Percentiles rank a stretch among this genome's conserved stretches.
These are phyloP conservation scores for Pterocarpus macrocarpus DNA, from an alignment of 306 rosid genomes.

Conservation along the genomic window DNA sequence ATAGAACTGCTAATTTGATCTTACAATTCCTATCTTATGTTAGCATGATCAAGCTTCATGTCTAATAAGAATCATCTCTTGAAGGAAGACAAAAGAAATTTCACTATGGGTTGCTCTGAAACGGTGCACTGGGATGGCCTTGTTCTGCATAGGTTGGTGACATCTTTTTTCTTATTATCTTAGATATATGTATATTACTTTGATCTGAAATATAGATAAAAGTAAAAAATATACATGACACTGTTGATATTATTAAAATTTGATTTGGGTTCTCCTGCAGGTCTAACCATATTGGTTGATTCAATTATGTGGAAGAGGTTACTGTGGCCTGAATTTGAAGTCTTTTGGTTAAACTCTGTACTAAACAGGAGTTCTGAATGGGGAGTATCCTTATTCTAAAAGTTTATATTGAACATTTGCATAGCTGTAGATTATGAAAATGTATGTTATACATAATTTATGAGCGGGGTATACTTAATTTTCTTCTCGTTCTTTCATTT, in stretches of 20 bases:
- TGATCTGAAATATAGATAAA: slow-evolving; percentile 2
- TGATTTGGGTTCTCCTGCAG: slow-evolving; percentile 59
- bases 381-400: slow-evolving; percentile 84
- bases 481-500: slow-evolving; percentile 18
- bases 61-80: slow-evolving; percentile 52
- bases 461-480: slow-evolving; percentile 15
- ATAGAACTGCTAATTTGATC: slow-evolving; percentile 15
- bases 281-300: slow-evolving; percentile 81
- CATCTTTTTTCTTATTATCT: neutral
- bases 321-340: slow-evolving; percentile 98
- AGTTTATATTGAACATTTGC: neutral
- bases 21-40: slow-evolving; percentile 40
- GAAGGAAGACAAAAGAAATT: slow-evolving; percentile 76
- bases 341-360: slow-evolving; percentile 94
- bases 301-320: slow-evolving; percentile 89
- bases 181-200: neutral
- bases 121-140: slow-evolving; percentile 69
- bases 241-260: slow-evolving; percentile 6
- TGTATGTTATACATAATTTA: slow-evolving; percentile 14
- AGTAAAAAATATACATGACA: neutral
- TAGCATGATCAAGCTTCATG: slow-evolving; percentile 27
- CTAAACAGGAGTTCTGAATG: slow-evolving; percentile 93
- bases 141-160: slow-evolving; percentile 77
- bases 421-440: slow-evolving; percentile 30
- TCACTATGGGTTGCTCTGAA: slow-evolving; percentile 73